Percentiles rank a stretch among this genome's conserved stretches.
Conservation (phyloP, 306 rosid genomes). For the Aeschynomene evenia region DNA sequence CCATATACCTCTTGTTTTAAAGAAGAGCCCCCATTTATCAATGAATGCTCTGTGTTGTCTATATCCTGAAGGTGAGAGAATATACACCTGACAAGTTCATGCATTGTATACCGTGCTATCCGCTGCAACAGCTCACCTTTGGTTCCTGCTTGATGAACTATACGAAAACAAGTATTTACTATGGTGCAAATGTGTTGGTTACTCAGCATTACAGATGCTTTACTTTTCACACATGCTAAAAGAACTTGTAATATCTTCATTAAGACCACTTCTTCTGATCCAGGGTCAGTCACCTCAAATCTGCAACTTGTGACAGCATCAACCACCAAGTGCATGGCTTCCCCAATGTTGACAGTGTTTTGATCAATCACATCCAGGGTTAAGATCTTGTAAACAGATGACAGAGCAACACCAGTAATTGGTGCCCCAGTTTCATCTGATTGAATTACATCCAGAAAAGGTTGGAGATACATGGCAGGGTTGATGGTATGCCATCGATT, state of each 20-base stretch:
- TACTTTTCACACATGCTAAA: conserved; percentile 84
- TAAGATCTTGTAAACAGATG: conserved; percentile 84
- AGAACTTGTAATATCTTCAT: conserved; percentile 93
- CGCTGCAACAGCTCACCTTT: conserved; percentile 90
- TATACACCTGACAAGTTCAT: conserved; percentile 80
- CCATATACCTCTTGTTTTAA: conserved; percentile 50
- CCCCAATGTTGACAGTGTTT: conserved; percentile 62
- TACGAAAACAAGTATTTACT: conserved; percentile 85
- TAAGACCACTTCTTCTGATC: conserved; percentile 84
- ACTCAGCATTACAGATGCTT: conserved; percentile 71
- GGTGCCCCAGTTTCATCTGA: conserved; percentile 94
- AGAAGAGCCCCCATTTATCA: conserved; percentile 45
- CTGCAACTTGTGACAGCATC: conserved; percentile 92
- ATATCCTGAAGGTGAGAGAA: conserved; percentile 81
- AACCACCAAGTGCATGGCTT: conserved; percentile 78
- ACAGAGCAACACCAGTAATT: conserved; percentile 83
- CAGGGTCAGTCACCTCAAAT: conserved; percentile 92
- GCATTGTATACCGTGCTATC: conserved; percentile 86
- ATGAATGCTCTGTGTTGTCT: conserved; percentile 43
- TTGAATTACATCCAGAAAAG: conserved; percentile 80
- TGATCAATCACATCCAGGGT: conserved; percentile 78
- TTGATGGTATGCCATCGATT: conserved; percentile 72
- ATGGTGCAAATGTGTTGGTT: conserved; percentile 89
- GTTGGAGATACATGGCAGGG: conserved; percentile 75
- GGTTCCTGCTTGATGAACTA: conserved; percentile 87